These are phyloP conservation scores for Ambrosia hybrid DNA, from an alignment of 140 eudicot genomes.

Conservation along the genomic window DNA sequence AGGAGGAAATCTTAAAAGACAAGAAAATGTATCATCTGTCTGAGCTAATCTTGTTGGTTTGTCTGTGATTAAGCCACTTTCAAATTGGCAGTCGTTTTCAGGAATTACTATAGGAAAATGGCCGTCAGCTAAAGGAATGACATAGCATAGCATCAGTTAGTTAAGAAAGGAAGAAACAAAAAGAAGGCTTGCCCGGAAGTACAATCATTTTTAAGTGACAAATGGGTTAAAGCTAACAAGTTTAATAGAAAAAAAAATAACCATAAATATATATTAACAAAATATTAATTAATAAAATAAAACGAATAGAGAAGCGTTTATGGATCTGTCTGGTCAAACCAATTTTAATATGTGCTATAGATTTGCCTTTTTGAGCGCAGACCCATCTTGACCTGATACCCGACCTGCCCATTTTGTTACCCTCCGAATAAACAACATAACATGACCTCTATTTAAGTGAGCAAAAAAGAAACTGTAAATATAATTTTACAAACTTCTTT, in stretches of 20 bases:
- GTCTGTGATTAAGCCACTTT: constrained; percentile 31
- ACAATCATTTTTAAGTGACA: not conserved
- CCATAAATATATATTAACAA: too few relatives aligned
- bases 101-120: constrained; percentile 11
- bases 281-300: too few relatives aligned
- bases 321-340: too few relatives aligned
- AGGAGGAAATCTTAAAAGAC: constrained; percentile 49
- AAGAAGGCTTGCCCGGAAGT: not conserved
- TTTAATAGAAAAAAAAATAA: not conserved
- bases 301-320: too few relatives aligned
- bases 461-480: not conserved
- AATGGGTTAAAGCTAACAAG: not conserved
- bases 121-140: constrained; percentile 35
- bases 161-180: not conserved
- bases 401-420: not conserved
- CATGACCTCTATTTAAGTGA: not conserved
- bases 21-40: constrained; percentile 29
- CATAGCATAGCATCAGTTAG: constrained; percentile 26
- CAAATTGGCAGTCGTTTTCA: constrained; percentile 33
- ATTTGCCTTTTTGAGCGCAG: too few relatives aligned
- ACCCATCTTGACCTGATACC: too few relatives aligned
- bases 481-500: not conserved
- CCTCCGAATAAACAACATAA: not conserved
- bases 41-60: constrained; percentile 25
- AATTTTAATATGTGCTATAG: too few relatives aligned